Percentiles rank a stretch among this genome's conserved stretches.
Conservation (phyloP, 2,329 filamentous ascomycete species). For the Teratosphaeria gauchensis region DNA sequence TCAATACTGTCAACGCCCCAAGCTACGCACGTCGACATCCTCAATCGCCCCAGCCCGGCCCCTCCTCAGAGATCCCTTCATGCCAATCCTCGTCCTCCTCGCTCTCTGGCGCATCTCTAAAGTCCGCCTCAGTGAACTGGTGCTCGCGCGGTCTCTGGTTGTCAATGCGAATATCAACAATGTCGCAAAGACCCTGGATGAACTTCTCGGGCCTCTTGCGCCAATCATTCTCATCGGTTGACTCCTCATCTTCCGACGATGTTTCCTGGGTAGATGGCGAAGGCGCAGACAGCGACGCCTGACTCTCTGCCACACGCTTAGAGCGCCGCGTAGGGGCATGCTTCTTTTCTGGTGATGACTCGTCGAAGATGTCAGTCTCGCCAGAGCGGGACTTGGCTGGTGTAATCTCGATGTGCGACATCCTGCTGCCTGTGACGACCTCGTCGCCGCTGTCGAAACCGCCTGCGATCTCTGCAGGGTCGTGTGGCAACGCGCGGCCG, state of each 20-base stretch:
- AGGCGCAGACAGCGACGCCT: conserved; percentile 9
- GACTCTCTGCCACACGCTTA: conserved; percentile 18
- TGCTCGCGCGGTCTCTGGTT: conserved; percentile 63
- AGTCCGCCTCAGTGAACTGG: conserved; percentile 62
- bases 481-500: conserved; percentile 1
- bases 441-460: conserved; percentile 5
- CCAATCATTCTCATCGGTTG: conserved; percentile 22
- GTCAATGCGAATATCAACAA: conserved; percentile 63
- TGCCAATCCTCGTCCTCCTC: conserved; percentile 49
- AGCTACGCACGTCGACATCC: too few relatives aligned
- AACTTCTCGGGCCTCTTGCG: conserved; percentile 24
- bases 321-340: conserved; percentile 16
- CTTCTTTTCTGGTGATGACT: conserved; percentile 8
- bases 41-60: neutral
- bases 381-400: conserved; percentile 12
- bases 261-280: conserved; percentile 7
- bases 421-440: conserved; percentile 1
- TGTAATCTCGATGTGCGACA: conserved; percentile 18
- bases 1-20: too few relatives aligned
- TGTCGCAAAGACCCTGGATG: conserved; percentile 60
- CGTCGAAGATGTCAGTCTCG: conserved; percentile 16
- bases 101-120: conserved; percentile 53
- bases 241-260: conserved; percentile 12
- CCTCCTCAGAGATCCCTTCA: conserved; percentile 34
- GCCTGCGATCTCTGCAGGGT: conserved; percentile 4